Base-by-base conservation (phyloP, 768 basidiomycete species). In the Leccinellum luteum region DNA sequence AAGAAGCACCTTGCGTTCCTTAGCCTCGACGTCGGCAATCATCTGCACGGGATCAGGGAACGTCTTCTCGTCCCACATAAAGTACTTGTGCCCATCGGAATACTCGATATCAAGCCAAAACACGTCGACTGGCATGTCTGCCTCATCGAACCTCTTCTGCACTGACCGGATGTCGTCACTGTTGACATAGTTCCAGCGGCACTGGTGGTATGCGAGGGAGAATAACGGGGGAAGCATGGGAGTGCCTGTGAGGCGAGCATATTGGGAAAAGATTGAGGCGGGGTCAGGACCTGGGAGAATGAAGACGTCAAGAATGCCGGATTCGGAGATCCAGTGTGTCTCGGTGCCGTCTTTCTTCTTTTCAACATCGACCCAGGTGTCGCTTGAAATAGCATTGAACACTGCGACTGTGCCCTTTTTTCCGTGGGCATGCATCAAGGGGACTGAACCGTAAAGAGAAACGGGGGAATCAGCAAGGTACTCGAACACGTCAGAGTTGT, bases 71-170 rank as follows among this genome's bases (percentile, higher is more conserved):
- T 98, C 87, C 97, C 97, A 99, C 61, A 98, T 91, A 72, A 98
- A 94, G 79, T 99, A 98, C 72, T 93, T 89, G 75, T 97, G 93
- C 47, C 93, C 92, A 45, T 89, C 85, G 0, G 95, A 78, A 72
- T 97, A 97, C 70, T 97, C 96, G 65, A 98, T 97, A 73, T 97
- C 96, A 44, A 98, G 81, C 96, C 95, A 98, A 68, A 98, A 87
- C 3, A 95, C 94, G 66, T 98, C 96, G 13, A 98, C 85, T 0
- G 97, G 97, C 56, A 98, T 92, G 64, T 96, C 90, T 43, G 89
- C 91, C 63, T 95, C 92, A 58, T 99, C 97, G 66, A 99, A 97
- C 52, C 87, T 79, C 67, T 77, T 81, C 73, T 95, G 89, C 9
- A 98, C 93, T 4, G 82, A 79, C 12, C 92, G 81, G 9, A 99